A percentile compares a stretch with the other conserved stretches of the same genome.
Conservation (phyloP, 768 basidiomycete species). For the Termitomyces sp. region DNA sequence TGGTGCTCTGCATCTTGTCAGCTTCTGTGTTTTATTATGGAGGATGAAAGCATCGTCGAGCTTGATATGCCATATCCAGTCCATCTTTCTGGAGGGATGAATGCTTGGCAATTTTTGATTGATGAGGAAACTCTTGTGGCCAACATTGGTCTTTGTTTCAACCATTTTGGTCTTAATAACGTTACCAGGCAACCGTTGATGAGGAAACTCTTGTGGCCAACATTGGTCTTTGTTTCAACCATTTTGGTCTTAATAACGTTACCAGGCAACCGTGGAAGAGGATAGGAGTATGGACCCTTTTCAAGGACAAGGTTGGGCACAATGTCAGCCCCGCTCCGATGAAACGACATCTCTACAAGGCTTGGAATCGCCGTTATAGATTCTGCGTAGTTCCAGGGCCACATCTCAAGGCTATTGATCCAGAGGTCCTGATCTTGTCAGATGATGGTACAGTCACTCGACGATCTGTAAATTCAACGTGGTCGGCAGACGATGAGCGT, state of each 20-base stretch:
- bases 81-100: neutral
- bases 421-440: neutral
- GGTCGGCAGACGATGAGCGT: neutral
- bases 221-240: neutral
- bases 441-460: neutral
- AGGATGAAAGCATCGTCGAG: neutral
- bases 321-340: neutral
- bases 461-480: neutral
- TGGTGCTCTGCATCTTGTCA: neutral
- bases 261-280: neutral
- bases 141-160: neutral
- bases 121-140: constrained; percentile 1
- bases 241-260: too few relatives aligned
- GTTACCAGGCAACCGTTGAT: too few relatives aligned
- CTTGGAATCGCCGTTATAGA: neutral
- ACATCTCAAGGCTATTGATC: neutral
- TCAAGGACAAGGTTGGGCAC: neutral
- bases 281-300: constrained; percentile 1
- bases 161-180: too few relatives aligned
- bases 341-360: neutral
- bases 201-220: neutral
- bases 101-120: neutral
- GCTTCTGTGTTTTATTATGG: neutral
- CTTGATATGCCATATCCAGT: neutral
- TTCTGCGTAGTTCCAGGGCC: neutral